Evolutionary conservation across 148 eudicot species (phyloP), one percentile per base, ranked within the genome.

Genomic region (Cornus florida): DNA sequence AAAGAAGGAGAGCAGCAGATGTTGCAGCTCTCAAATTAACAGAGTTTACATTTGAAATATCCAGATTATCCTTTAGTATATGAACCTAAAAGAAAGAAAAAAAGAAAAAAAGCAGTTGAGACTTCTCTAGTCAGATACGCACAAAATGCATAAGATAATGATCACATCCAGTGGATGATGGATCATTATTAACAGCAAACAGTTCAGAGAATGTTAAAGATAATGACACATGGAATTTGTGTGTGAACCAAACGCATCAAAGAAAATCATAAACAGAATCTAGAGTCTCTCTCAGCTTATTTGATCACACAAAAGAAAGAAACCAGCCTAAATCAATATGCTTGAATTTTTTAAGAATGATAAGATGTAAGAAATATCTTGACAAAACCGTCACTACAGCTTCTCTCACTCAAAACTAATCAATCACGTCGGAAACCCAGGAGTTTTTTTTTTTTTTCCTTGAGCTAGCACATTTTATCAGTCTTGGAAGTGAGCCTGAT

Each of bases 1-100:
- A 80, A 85, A 90, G 86, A 2, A 96, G 89, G 76, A 96, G 88
- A 39, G 99, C 99, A 39, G 97, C 92, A 78, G 99, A 91, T 48
- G 90, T 84, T 74, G 98, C 98, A 73, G 93, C 97, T 84, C 89
- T 92, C 82, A 96, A 81, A 77, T 96, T 96, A 38, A 67, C 82
- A 32, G 86, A 73, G 85, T 96, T 96, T 57, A 89, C 67, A 60
- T 83, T 84, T 79, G 84, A 75, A 8, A 96, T 75, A 31, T 87
- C 98, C 86, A 88, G 71, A 80, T 68, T 88, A 86, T 93, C 98
- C 57, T 89, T 91, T 74, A 93, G 86, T 64, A 96, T 69, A 62
- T 79, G 78, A 80, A 93, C 96, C 97, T 95, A 80, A 66, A 75
- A 6, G 60, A 24, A 38, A 56, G 16, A 35, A 80, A 66, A 75